These are phyloP conservation scores for Dendryphion nanum DNA, from an alignment of 2,329 filamentous ascomycete species.

Conservation along the genomic window DNA sequence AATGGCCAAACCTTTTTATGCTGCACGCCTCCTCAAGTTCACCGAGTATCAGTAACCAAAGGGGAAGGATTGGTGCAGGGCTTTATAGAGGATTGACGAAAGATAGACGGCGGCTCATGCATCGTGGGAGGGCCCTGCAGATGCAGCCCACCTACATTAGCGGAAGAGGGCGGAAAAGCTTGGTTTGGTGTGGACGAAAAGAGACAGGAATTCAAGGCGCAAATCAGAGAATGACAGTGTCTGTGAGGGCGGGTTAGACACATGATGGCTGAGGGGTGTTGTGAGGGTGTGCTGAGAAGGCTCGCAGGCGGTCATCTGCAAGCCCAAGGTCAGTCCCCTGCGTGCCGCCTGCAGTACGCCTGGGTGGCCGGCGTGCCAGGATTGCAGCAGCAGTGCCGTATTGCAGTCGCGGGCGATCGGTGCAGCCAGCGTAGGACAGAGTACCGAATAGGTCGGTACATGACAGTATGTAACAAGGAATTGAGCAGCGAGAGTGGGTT, in stretches of 20 bases:
- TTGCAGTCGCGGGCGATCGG: conserved; percentile 31
- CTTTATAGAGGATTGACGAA: conserved; percentile 26
- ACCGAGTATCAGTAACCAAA: conserved; percentile 14
- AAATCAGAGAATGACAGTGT: conserved; percentile 30
- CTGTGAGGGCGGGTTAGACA: conserved; percentile 25
- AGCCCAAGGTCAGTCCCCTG: conserved; percentile 16
- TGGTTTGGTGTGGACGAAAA: conserved; percentile 31
- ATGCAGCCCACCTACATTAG: conserved; percentile 33
- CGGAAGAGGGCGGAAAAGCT: conserved; percentile 36
- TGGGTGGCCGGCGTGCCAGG: conserved; percentile 23
- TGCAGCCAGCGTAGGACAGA: conserved; percentile 6
- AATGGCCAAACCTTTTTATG: conserved; percentile 8
- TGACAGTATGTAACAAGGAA: too few species aligned
- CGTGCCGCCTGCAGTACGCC: conserved; percentile 19
- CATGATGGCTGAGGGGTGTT: conserved; percentile 18
- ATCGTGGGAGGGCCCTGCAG: conserved; percentile 13
- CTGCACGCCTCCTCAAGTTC: conserved; percentile 20
- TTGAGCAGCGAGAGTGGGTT: too few species aligned
- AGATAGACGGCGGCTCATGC: conserved; percentile 17
- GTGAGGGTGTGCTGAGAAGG: conserved; percentile 26
- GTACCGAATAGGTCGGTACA: too few species aligned
- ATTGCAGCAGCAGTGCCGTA: conserved; percentile 19
- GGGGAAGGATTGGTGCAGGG: conserved; percentile 22
- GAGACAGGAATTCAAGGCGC: conserved; percentile 27
- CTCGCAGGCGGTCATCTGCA: conserved; percentile 28